Evolutionary conservation across 805 yeast species (phyloP), one percentile per base, ranked within the genome.

Genomic region (Zygotorulaspora chibaensis): DNA sequence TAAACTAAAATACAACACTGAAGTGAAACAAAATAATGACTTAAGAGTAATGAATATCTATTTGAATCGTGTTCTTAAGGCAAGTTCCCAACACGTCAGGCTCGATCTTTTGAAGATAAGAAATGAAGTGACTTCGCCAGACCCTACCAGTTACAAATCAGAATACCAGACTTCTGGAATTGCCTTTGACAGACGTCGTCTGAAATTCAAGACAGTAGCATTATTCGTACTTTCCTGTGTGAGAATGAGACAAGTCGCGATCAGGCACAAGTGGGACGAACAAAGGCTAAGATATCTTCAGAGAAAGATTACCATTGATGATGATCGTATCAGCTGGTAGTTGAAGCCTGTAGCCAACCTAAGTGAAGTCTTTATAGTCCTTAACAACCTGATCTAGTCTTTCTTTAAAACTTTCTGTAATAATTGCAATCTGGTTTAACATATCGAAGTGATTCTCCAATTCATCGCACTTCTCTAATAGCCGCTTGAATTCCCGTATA

Each of bases 401-500:
- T 7, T 44, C 47, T 42, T 68, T 66, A 46, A 75, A 75, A 7
- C 67, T 70, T 8, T 58, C 59, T 4, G 74, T 68, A 42, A 69
- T 68, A 52, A 54, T 70, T 26, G 60, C 69, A 40, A 81, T 65
- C 50, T 78, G 83, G 38, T 75, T 75, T 42, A 81, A 57, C 62
- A 78, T 79, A 58, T 71, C 65, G 50, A 78, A 76, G 42, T 77
- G 76, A 31, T 61, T 53, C 47, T 81, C 84, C 23, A 83, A 53
- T 2, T 71, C 75, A 27, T 72, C 69, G 55, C 86, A 79, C 40
- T 69, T 61, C 4, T 51, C 53, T 15, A 79, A 49, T n/a, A 77
- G 38, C 2, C 47, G 46, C 35, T 75, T 74, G 8, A 77, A 66
- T 5, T 61, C 58, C 2, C 57, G 55, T 28, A 80, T 66, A 45